Conservation (phyloP, 176 grass and related monocot genomes). For the Zoysia pacifica region DNA sequence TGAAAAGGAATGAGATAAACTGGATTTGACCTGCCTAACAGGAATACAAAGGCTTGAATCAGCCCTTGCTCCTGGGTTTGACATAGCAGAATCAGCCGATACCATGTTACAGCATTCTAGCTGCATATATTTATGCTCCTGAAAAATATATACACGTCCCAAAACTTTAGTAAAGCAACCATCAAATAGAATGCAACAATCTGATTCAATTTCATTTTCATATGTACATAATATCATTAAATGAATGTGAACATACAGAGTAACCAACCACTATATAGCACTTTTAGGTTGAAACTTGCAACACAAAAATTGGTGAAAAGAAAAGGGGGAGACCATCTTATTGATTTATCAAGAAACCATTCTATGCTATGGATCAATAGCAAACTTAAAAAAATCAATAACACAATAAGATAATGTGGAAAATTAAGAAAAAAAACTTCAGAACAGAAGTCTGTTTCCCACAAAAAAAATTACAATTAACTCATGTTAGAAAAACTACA, state of each 20-base stretch:
- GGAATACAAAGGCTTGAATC: constrained; percentile 73
- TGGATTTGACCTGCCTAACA: constrained; percentile 62
- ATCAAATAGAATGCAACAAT: constrained; percentile 10
- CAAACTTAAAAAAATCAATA: not conserved
- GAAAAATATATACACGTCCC: constrained; percentile 28
- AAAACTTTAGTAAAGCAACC: constrained; percentile 25
- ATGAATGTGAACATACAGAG: not conserved
- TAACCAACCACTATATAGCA: not conserved
- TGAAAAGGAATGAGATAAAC: constrained; percentile 78
- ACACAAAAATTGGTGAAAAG: not conserved
- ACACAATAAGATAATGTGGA: not conserved
- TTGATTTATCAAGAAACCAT: not conserved
- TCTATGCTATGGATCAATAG: not conserved
- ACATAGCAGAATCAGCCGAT: constrained; percentile 64
- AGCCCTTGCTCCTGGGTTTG: constrained; percentile 52
- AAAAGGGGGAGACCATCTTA: not conserved
- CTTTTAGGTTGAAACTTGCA: constrained; percentile 7
- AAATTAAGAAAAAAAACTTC: not conserved
- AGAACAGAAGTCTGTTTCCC: not conserved
- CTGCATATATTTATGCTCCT: constrained; percentile 54
- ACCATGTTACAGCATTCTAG: constrained; percentile 48
- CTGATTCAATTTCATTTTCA: not conserved
- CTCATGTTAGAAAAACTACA: not conserved
- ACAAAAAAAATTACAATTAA: not conserved
- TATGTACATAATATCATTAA: constrained; percentile 8